phyloP scores from a whole-genome alignment of 345 rosid genomes.

The Draba incana region DNA sequence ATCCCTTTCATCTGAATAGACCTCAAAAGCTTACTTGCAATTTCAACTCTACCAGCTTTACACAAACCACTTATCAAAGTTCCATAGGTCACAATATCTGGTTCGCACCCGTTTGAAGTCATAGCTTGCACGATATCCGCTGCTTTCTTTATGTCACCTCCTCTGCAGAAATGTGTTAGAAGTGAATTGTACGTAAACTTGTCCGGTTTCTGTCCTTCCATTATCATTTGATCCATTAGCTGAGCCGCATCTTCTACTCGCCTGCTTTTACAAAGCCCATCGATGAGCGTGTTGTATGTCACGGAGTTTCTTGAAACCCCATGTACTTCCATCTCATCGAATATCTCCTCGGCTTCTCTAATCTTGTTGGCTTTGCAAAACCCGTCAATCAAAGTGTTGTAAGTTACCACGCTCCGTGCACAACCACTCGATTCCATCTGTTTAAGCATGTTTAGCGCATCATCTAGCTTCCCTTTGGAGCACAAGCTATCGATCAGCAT shows the following conservation, averaged over 20 bases:
- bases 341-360: conserved; percentile 82
- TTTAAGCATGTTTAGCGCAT: conserved; percentile 68
- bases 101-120: conserved; percentile 77
- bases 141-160: conserved; percentile 76
- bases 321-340: conserved; percentile 91
- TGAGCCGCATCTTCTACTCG: conserved; percentile 83
- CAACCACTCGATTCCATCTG: conserved; percentile 86
- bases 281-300: conserved; percentile 87
- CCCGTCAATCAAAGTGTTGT: conserved; percentile 85
- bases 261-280: conserved; percentile 72
- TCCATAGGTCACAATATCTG: conserved; percentile 82
- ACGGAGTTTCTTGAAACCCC: conserved; percentile 85
- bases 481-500: conserved; percentile 85
- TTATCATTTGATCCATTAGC: conserved; percentile 91
- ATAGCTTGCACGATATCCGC: conserved; percentile 85
- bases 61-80: conserved; percentile 83
- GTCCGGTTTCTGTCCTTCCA: conserved; percentile 86
- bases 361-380: conserved; percentile 80
- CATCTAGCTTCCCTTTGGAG: conserved; percentile 60
- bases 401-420: conserved; percentile 73
- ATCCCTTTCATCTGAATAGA: conserved; percentile 82
- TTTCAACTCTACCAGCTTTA: conserved; percentile 79
- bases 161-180: conserved; percentile 72
- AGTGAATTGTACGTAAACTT: conserved; percentile 84
- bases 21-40: conserved; percentile 72